Percentiles rank a stretch among this genome's conserved stretches.
Evolutionary conservation across 768 basidiomycete species (phyloP).

Genomic region (Lactifluus piperatus): DNA sequence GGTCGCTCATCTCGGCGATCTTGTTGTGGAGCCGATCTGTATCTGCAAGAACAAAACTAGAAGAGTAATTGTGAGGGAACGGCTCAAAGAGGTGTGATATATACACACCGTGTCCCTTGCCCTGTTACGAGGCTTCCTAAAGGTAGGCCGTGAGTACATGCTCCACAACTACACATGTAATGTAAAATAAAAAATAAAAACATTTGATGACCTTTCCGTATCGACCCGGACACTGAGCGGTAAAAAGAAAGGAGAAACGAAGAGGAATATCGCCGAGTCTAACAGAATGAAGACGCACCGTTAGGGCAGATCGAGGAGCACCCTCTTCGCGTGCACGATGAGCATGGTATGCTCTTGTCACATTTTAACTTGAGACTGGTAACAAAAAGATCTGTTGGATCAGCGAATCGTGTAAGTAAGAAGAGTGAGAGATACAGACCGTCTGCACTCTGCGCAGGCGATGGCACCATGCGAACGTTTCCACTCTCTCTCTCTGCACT

Average conservation of each 20-base stretch:
- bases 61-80: background rate
- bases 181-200: background rate
- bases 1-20: constrained; percentile 58
- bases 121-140: constrained; percentile 60
- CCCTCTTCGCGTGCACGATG: constrained; percentile 57
- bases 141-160: background rate
- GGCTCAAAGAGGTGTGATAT: background rate
- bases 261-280: background rate
- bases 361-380: constrained; percentile 60
- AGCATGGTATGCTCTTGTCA: constrained; percentile 55
- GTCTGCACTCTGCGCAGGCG: constrained; percentile 20
- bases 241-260: background rate
- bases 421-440: constrained; percentile 1
- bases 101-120: constrained; percentile 60
- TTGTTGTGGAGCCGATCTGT: constrained; percentile 63
- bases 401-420: background rate
- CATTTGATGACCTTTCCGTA: background rate
- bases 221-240: background rate
- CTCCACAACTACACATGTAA: background rate
- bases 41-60: constrained; percentile 62
- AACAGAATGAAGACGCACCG: constrained; percentile 26
- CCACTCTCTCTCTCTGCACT: constrained; percentile 17
- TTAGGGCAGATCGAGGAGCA: constrained; percentile 75
- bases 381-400: background rate
- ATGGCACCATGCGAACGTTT: constrained; percentile 21